Evolutionary conservation across 345 rosid species (phyloP), one percentile per base, ranked within the genome.

Genomic region (Hypericum perforatum): DNA sequence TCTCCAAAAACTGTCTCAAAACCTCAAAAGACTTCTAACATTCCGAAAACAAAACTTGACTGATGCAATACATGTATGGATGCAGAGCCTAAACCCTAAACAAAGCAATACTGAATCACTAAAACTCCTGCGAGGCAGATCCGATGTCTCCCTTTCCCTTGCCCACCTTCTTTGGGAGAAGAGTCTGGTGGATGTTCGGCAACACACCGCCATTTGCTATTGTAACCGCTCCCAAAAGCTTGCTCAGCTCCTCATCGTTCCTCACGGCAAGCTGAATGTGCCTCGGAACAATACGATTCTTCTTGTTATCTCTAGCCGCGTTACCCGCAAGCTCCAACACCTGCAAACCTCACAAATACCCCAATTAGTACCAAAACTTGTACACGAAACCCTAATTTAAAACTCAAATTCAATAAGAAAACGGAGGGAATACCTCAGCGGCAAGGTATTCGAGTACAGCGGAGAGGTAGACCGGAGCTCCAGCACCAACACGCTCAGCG

Each of bases 391-490:
- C 32, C 32, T 22, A 22, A 22, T 22, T 22, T 22, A 9, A 8
- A 14, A 32, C 1, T 22, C 32, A 1, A 16, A 37, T 7, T 6
- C 0, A 0, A 43, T 39, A 10, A 8, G 2, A 2, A 8, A 5
- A 11, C 7, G 7, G 2, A 9, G 7, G 0, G 10, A 47, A 6
- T 36, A 81, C 92, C 92, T 84, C 94, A 6, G 94, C 94, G 9
- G 94, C 88, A 13, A 84, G 88, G 37, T 84, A 81, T 49, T 84
- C 88, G 0, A 84, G 94, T n/a, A 81, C 94, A 5, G 94, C 94
- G 6, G 94, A 74, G 54, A 84, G 88, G n/a, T 84, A 84, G 10
- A 84, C 94, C 5, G 84, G 85, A 49, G 89, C 76, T 1, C 82
- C 87, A 0, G 85, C 74, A 11, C 85, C 91, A 0, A 80, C 87